Conservation (phyloP, 1,284 basidiomycete species). For the Meira miltonrushii region DNA sequence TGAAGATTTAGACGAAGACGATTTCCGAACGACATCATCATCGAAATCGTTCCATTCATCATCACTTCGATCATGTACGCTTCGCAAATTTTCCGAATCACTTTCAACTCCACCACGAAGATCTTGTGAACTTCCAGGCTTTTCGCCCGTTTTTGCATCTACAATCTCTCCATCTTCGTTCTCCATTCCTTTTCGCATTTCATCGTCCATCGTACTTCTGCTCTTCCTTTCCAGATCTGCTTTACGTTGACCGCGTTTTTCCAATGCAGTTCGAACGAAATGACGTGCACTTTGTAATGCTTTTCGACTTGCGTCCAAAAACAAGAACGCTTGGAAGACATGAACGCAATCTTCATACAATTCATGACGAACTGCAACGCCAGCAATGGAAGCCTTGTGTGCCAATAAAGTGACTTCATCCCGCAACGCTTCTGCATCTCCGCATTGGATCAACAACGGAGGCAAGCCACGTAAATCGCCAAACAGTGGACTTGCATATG, state of each 20-base stretch:
- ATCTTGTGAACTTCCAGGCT: slow-evolving; percentile 3
- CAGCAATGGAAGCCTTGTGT: slow-evolving; percentile 82
- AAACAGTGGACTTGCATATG: slow-evolving; percentile 85
- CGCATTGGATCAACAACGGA: slow-evolving; percentile 84
- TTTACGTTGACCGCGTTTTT: slow-evolving; percentile 35
- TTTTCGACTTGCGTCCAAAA: slow-evolving; percentile 50
- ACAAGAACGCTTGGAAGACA: slow-evolving; percentile 52
- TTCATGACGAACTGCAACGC: slow-evolving; percentile 84
- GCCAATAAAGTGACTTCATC: slow-evolving; percentile 90
- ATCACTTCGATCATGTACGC: slow-evolving; percentile 16
- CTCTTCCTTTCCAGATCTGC: slow-evolving; percentile 59
- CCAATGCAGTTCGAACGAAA: slow-evolving; percentile 50
- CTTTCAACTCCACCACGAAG: slow-evolving; percentile 10
- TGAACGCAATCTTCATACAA: slow-evolving; percentile 78
- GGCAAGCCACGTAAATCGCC: slow-evolving; percentile 81
- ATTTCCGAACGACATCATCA: slow-evolving; percentile 1
- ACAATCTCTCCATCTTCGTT: slow-evolving; percentile 28
- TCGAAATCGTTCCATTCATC: slow-evolving; percentile 19
- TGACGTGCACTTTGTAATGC: slow-evolving; percentile 50
- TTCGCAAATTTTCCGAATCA: slow-evolving; percentile 14
- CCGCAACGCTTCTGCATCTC: slow-evolving; percentile 86
- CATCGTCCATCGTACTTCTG: slow-evolving; percentile 48
- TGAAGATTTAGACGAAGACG: background rate
- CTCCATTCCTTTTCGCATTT: slow-evolving; percentile 37
- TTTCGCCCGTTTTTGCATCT: slow-evolving; percentile 28